Evolutionary conservation across 768 basidiomycete genomes (phyloP), one percentile per base, ranked within the genome.

Genomic region (Calocybe cyanea): DNA sequence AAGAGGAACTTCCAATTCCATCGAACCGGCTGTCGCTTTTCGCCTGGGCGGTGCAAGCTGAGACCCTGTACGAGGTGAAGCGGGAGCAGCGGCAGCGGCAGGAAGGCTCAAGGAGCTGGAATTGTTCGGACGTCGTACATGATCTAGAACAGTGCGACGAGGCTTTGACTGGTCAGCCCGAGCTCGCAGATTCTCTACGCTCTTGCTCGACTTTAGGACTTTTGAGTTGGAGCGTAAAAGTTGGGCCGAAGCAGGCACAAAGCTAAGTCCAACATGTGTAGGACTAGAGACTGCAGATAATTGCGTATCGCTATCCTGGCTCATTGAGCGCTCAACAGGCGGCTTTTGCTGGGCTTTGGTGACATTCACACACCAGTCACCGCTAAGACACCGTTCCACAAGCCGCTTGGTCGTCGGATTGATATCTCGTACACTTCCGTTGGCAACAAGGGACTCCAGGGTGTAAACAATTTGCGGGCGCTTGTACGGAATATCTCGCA

Each of bases 391-490:
- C 32, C 96, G 79, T 48, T 93, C 88, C 14, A 97, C 96, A 7
- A 99, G 77, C 7, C 96, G 81, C 52, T 81, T 83, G 0, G 94
- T 98, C 0, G 94, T 97, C 2, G 89, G 70, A 46, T 81, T 86
- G 52, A 95, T 74, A 37, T 95, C 89, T 23, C 88, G 80, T 43
- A 96, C 87, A 34, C 80, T 72, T 11, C 80, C 70, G 55, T 93
- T 78, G 48, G 81, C 75, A 25, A 85, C 72, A 21, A 96, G 75
- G 0, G 82, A 84, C 57, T 92, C 87, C 21, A 99, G 77, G 9
- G 86, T 75, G 37, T 81, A 80, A 15, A 92, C 83, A 56, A 98
- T 89, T 61, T 94, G 89, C 1, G 85, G 75, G 7, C 93, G 87
- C 61, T 99, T 99, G 70, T 98, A 97, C 0, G 92, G 88, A 46